These are phyloP conservation scores for Comarum palustre DNA, from an alignment of 306 rosid species.

Conservation along the genomic window DNA sequence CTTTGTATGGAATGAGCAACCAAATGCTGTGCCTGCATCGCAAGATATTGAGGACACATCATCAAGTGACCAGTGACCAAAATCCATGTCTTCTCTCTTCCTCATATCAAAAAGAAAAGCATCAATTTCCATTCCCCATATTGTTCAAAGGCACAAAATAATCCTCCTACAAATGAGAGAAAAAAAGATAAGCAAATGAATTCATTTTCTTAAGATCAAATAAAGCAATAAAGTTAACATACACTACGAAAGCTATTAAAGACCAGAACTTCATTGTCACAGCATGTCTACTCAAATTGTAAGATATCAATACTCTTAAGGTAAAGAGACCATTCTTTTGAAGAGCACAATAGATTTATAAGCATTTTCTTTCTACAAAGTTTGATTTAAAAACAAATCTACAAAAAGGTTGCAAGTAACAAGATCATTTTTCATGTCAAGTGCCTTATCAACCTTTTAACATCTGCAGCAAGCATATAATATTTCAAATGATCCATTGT, in stretches of 20 bases:
- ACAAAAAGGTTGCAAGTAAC: background rate
- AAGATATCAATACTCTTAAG: background rate
- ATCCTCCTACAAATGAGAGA: slow-evolving; percentile 18
- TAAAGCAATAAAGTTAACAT: background rate
- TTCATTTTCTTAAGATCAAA: background rate
- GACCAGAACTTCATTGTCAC: background rate
- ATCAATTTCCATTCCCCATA: slow-evolving; percentile 17
- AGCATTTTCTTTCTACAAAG: background rate
- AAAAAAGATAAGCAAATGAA: background rate
- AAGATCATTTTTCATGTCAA: background rate
- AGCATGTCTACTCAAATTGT: slow-evolving; percentile 3
- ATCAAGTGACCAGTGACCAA: slow-evolving; percentile 11
- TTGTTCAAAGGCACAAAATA: slow-evolving; percentile 25
- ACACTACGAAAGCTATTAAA: too few species aligned
- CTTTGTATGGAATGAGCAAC: slow-evolving; percentile 40
- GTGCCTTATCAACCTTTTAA: background rate
- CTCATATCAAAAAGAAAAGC: slow-evolving; percentile 4
- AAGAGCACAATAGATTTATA: background rate
- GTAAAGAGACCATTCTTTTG: background rate
- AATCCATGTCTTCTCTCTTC: slow-evolving; percentile 11
- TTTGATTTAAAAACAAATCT: background rate
- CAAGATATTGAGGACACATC: slow-evolving; percentile 18
- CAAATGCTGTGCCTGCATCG: slow-evolving; percentile 42
- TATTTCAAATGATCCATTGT: background rate
- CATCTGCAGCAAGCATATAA: background rate